Conservation (phyloP, 495 filamentous ascomycete genomes). For the Lasiosphaeria miniovina region DNA sequence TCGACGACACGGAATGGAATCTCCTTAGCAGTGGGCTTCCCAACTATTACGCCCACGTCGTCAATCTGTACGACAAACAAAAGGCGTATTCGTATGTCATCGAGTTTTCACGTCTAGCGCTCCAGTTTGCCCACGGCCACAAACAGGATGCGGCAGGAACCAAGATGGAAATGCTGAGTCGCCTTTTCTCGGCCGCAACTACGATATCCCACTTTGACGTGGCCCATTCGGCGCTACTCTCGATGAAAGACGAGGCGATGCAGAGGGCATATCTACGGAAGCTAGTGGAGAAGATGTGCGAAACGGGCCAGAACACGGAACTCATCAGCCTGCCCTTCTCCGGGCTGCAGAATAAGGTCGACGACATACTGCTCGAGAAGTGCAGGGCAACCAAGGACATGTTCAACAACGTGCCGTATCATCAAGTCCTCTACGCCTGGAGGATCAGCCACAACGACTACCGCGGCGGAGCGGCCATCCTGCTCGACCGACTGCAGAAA, state of each 20-base stretch:
- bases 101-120: slow-evolving; percentile 76
- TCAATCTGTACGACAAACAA: slow-evolving; percentile 73
- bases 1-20: slow-evolving; percentile 68
- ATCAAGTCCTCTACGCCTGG: slow-evolving; percentile 85
- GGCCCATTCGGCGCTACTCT: slow-evolving; percentile 74
- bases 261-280: slow-evolving; percentile 60
- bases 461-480: slow-evolving; percentile 78
- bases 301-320: slow-evolving; percentile 61
- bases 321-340: slow-evolving; percentile 75
- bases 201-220: slow-evolving; percentile 74
- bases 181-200: slow-evolving; percentile 77
- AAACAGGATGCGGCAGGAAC: slow-evolving; percentile 37
- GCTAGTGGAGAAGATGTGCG: slow-evolving; percentile 69
- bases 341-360: slow-evolving; percentile 70
- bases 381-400: slow-evolving; percentile 58
- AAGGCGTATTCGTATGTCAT: slow-evolving; percentile 73
- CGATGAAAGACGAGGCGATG: slow-evolving; percentile 65
- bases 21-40: slow-evolving; percentile 73
- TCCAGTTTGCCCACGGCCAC: slow-evolving; percentile 55
- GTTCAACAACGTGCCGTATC: slow-evolving; percentile 59
- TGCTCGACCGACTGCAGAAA: slow-evolving; percentile 60
- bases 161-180: slow-evolving; percentile 68
- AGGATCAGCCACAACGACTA: slow-evolving; percentile 79
- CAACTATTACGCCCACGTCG: slow-evolving; percentile 83
- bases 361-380: slow-evolving; percentile 67